Evolutionary conservation across 495 filamentous ascomycete genomes (phyloP).

Genomic region (Choiromyces venosus): DNA sequence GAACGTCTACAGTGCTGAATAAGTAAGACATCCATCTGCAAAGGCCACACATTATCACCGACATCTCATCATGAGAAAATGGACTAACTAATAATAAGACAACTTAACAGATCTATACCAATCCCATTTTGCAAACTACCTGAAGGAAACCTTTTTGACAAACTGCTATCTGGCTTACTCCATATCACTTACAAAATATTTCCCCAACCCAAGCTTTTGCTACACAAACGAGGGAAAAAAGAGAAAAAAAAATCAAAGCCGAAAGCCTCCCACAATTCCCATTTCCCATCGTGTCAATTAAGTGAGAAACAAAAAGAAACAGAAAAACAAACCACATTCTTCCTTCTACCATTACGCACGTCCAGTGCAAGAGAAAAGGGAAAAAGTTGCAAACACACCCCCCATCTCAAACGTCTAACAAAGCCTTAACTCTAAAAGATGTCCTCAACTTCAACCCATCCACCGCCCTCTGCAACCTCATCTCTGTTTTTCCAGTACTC

Average conservation of each 20-base stretch:
- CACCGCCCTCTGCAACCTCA: constrained; percentile 50
- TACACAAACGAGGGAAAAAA: background rate
- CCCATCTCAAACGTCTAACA: background rate
- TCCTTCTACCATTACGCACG: background rate
- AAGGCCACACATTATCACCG: background rate
- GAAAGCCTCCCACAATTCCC: background rate
- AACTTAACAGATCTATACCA: background rate
- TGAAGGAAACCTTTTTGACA: background rate
- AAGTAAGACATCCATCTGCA: no score
- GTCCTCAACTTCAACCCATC: constrained; percentile 55
- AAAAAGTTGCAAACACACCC: background rate
- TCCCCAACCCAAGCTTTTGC: background rate
- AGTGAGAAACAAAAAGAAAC: no score
- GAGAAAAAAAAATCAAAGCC: background rate
- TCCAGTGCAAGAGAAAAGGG: background rate
- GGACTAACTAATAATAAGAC: background rate
- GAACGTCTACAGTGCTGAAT: no score
- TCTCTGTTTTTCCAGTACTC: constrained; percentile 76
- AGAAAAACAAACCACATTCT: background rate
- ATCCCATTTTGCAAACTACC: background rate
- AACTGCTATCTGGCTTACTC: background rate
- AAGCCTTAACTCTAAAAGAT: constrained; percentile 52
- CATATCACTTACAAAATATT: background rate
- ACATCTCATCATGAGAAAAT: background rate
- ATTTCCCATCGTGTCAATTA: background rate